These are phyloP conservation scores for Rosa chinensis DNA, from an alignment of 306 rosid genomes.

Conservation along the genomic window DNA sequence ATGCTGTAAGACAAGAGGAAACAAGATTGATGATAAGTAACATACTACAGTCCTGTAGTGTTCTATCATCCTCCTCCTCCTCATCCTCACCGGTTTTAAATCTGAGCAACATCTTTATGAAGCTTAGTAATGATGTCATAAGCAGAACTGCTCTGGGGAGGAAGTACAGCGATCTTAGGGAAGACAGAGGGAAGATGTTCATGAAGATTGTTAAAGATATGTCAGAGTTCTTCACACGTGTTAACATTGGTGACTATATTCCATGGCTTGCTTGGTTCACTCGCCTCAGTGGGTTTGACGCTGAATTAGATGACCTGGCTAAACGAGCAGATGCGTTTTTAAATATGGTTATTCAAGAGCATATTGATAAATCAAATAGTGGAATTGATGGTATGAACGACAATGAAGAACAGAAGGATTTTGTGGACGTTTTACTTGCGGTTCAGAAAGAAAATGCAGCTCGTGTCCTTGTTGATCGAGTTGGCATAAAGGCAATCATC, in stretches of 20 bases:
- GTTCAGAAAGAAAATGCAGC: not conserved
- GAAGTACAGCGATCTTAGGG: not conserved
- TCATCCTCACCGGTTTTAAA: not conserved
- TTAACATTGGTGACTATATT: not conserved
- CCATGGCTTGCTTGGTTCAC: conserved; percentile 6
- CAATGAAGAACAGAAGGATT: not conserved
- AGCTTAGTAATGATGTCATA: not conserved
- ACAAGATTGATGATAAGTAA: not conserved
- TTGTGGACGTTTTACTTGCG: not conserved
- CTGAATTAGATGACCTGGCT: not conserved
- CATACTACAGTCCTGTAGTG: not conserved
- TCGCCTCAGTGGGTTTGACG: not conserved
- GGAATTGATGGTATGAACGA: not conserved
- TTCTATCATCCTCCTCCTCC: not conserved
- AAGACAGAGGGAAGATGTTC: not conserved
- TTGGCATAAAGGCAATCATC: not conserved
- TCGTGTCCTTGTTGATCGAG: not conserved
- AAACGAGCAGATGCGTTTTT: not conserved
- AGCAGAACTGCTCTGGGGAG: not conserved
- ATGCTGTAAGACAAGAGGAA: not conserved
- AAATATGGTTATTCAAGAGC: not conserved
- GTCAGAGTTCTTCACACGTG: not conserved
- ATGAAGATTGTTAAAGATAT: not conserved
- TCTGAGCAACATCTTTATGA: not conserved
- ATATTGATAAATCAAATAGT: not conserved